phyloP scores from a whole-genome alignment of 139 green algal species.

The Coelastrella sp. region DNA sequence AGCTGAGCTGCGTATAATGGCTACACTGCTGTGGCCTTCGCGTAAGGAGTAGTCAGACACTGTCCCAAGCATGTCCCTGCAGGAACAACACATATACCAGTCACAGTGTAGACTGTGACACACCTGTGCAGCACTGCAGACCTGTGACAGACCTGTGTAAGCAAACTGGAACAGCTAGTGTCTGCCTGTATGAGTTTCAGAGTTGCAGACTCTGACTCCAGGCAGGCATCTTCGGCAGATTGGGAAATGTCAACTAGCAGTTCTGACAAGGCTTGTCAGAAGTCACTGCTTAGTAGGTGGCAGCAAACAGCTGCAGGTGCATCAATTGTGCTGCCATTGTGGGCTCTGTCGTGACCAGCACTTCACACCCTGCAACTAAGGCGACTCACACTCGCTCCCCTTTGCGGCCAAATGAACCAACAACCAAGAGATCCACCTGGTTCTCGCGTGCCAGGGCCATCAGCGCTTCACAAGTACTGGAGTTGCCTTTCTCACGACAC shows the following conservation, averaged over 20 bases:
- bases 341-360: too few species aligned
- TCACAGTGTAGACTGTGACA: too few species aligned
- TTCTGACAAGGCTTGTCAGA: too few species aligned
- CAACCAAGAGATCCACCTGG: slow-evolving; percentile 58
- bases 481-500: slow-evolving; percentile 63
- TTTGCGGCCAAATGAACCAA: slow-evolving; percentile 68
- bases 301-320: background rate
- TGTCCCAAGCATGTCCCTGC: slow-evolving; percentile 67
- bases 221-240: too few species aligned
- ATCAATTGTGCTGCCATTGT: too few species aligned
- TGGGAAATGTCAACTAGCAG: too few species aligned
- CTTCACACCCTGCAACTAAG: too few species aligned
- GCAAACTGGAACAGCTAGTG: too few species aligned
- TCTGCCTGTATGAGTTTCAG: too few species aligned
- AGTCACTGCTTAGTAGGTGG: too few species aligned
- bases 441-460: slow-evolving; percentile 53
- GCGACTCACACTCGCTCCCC: slow-evolving; percentile 66
- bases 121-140: background rate
- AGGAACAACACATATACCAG: background rate
- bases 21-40: slow-evolving; percentile 51
- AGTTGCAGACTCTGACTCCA: too few species aligned
- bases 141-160: too few species aligned
- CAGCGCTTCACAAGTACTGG: slow-evolving; percentile 59
- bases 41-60: slow-evolving; percentile 68
- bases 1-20: slow-evolving; percentile 61